phyloP scores from a whole-genome alignment of 148 eudicot species.

The Diospyros lotus region DNA sequence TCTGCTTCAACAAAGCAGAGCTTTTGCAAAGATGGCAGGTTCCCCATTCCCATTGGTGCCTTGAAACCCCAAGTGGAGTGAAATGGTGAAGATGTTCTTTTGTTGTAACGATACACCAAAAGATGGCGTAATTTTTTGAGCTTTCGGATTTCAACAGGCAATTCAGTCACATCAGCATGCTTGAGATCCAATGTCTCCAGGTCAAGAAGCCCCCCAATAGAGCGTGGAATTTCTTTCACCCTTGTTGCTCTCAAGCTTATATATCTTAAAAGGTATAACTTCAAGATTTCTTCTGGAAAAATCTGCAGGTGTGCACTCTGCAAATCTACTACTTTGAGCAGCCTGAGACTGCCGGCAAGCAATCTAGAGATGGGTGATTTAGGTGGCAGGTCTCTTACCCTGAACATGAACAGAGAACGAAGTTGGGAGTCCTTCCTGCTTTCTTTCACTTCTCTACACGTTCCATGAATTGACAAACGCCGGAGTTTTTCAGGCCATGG shows the following conservation, averaged over 20 bases:
- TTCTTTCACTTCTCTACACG: background rate
- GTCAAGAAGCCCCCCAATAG: conserved; percentile 5
- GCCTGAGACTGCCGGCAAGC: background rate
- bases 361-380: background rate
- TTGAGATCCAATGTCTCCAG: conserved; percentile 21
- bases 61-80: background rate
- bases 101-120: background rate
- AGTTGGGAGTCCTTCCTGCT: background rate
- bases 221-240: conserved; percentile 7
- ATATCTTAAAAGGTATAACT: conserved; percentile 8
- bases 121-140: conserved; percentile 4
- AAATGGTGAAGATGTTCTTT: background rate
- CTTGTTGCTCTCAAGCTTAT: conserved; percentile 10
- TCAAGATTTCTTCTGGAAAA: conserved; percentile 12
- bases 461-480: background rate
- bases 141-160: conserved; percentile 14
- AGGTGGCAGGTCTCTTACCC: no score
- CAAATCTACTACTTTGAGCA: conserved; percentile 14
- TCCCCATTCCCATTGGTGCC: conserved; percentile 2
- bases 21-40: background rate
- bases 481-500: background rate
- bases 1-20: conserved; percentile 15
- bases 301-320: background rate
- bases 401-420: background rate
- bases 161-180: background rate